Conservation (phyloP, 768 basidiomycete species). For the Gyrodon lividus region DNA sequence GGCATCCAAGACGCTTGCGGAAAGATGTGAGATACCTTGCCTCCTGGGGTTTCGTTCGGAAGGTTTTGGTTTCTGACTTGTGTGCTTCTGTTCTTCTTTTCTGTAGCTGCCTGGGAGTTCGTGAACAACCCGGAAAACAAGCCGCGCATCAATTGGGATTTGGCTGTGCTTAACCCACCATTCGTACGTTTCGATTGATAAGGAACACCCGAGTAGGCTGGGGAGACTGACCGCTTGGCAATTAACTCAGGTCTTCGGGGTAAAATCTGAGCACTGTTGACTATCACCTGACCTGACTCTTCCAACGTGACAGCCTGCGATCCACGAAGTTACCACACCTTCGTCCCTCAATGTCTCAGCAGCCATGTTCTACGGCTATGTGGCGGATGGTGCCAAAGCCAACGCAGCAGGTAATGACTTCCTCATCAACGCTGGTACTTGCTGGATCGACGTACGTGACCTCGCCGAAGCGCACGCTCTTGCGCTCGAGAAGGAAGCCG, state of each 20-base stretch:
- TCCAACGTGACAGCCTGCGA: conserved; percentile 34
- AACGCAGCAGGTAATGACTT: conserved; percentile 24
- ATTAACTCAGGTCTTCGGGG: conserved; percentile 29
- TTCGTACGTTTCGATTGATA: conserved; percentile 23
- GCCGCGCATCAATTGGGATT: conserved; percentile 36
- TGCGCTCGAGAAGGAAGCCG: conserved; percentile 50
- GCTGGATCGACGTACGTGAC: conserved; percentile 56
- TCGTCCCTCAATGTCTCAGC: conserved; percentile 42
- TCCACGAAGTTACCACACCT: conserved; percentile 40
- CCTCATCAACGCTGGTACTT: conserved; percentile 22
- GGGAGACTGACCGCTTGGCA: background rate
- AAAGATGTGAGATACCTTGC: conserved; percentile 41
- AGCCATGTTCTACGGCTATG: conserved; percentile 32
- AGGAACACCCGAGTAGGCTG: background rate
- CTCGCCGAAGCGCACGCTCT: conserved; percentile 51
- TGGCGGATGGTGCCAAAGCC: conserved; percentile 24
- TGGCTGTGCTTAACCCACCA: conserved; percentile 41
- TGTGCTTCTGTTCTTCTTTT: background rate
- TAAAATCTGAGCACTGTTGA: conserved; percentile 1
- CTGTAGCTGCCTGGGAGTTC: conserved; percentile 51
- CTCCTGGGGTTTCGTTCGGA: background rate
- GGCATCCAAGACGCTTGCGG: conserved; percentile 65
- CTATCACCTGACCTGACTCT: background rate
- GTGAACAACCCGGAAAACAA: conserved; percentile 31
- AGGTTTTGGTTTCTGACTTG: background rate